Base-by-base conservation (phyloP, 83 land plant genomes). In the Picea abies region DNA sequence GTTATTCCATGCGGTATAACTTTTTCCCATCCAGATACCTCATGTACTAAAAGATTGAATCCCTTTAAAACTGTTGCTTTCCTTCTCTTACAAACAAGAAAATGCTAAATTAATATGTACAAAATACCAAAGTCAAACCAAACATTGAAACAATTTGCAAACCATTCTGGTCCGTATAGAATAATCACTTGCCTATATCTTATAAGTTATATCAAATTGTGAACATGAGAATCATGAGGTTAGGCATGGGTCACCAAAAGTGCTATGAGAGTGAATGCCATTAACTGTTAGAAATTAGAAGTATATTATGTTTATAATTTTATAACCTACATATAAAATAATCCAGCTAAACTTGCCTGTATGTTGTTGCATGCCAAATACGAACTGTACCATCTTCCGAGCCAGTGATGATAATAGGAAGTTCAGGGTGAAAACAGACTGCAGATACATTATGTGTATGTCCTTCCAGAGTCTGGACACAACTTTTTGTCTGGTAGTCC, bases 311-410 rank as follows among this genome's bases (percentile, higher is more conserved):
- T 58, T 61, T 70, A 80, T 29, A 39, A 47, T 8, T 35, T 65
- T 15, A 41, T 32, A 37, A 29, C 79, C 22, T 11, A 76, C 26
- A 22, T 20, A 37, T 29, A 32, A 37, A 73, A 44, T 0, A 44
- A 70, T 37, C 8, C 29, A 10, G 22, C 25, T 72, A 49, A 75
- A 63, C 61, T 52, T 29, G 88, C 98, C 97, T 94, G 62, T 96
- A 96, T 20, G 98, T 96, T 29, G 98, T 96, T 73, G 97, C 66
- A 91, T 96, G 98, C 98, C 98, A 96, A 61, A 96, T 94, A 3
- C 98, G 96, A 80, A 96, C 95, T 1, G 98, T 96, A 26, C 98
- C 98, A 91, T 96, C 99, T 87, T 97, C 99, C 79, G 99, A 97
- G 60, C 99, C 99, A 35, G 99, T 97, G 20, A 97, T 85, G 81